Percentiles rank a stretch among this genome's conserved stretches.
phyloP scores from a whole-genome alignment of 2,329 filamentous ascomycete species.

The Periglandula ipomoeae region DNA sequence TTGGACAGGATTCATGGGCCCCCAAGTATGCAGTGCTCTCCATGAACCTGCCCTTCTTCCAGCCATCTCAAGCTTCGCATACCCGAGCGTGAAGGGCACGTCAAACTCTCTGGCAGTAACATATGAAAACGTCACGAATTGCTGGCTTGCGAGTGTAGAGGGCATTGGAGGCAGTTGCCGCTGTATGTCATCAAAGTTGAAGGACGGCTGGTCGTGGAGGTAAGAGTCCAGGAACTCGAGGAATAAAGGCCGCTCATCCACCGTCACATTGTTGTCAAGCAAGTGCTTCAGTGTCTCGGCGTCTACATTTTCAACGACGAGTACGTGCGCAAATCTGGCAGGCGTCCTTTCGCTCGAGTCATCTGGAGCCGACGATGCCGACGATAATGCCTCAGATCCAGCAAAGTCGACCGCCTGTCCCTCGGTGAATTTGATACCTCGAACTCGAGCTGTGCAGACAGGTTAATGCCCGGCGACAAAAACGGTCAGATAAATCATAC shows the following conservation, averaged over 20 bases:
- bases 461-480: background rate
- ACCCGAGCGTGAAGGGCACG: too few relatives aligned
- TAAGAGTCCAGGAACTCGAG: too few relatives aligned
- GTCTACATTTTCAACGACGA: background rate
- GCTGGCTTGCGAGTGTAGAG: too few relatives aligned
- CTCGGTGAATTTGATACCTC: background rate
- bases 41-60: too few relatives aligned
- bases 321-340: background rate
- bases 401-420: background rate
- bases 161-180: too few relatives aligned
- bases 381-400: background rate
- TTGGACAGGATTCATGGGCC: too few relatives aligned
- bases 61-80: too few relatives aligned
- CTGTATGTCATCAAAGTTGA: too few relatives aligned
- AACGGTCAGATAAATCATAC: background rate
- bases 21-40: too few relatives aligned
- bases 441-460: background rate
- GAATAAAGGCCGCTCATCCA: constrained; percentile 7
- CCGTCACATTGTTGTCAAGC: background rate
- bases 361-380: background rate
- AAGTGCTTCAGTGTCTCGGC: background rate
- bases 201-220: too few relatives aligned
- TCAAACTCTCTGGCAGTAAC: too few relatives aligned
- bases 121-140: too few relatives aligned
- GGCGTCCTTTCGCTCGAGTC: background rate